A percentile compares a stretch with the other conserved stretches of the same genome.
phyloP scores from a whole-genome alignment of 495 filamentous ascomycete genomes.

The Clavariopsis aquatica region DNA sequence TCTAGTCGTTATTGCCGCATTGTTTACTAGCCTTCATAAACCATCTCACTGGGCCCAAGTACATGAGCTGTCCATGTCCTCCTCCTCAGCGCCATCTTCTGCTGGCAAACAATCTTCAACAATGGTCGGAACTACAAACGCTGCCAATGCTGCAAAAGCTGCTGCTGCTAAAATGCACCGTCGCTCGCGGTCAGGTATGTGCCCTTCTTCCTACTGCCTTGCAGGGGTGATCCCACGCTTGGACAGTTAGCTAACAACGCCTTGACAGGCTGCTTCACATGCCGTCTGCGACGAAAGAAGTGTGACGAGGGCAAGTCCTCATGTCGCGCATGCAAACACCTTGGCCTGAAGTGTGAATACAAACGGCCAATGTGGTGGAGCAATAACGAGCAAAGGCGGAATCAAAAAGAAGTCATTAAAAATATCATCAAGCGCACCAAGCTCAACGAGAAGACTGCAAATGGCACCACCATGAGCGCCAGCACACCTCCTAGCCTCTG shows the following conservation, averaged over 20 bases:
- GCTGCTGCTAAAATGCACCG: constrained; percentile 83
- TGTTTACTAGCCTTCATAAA: constrained; percentile 41
- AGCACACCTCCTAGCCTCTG: constrained; percentile 76
- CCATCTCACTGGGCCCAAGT: constrained; percentile 34
- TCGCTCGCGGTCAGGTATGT: constrained; percentile 79
- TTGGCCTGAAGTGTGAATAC: constrained; percentile 87
- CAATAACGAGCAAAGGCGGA: constrained; percentile 77
- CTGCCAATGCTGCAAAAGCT: constrained; percentile 54
- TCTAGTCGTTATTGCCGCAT: constrained; percentile 39
- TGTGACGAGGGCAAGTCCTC: constrained; percentile 88
- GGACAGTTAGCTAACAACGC: constrained; percentile 37
- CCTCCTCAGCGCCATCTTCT: constrained; percentile 36
- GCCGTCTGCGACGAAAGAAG: constrained; percentile 93
- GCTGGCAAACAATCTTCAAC: constrained; percentile 43
- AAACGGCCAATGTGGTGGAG: constrained; percentile 97
- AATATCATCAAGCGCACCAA: constrained; percentile 96
- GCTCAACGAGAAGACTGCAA: constrained; percentile 74
- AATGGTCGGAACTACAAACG: constrained; percentile 51
- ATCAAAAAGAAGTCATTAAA: constrained; percentile 94
- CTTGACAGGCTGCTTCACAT: constrained; percentile 88
- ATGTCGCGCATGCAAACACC: constrained; percentile 86
- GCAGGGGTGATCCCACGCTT: constrained; percentile 38
- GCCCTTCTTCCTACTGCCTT: constrained; percentile 19
- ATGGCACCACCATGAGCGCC: constrained; percentile 56
- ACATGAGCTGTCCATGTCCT: constrained; percentile 40